Conservation (phyloP, 352 stramenopile species). For the Globisporangium takayamanum region DNA sequence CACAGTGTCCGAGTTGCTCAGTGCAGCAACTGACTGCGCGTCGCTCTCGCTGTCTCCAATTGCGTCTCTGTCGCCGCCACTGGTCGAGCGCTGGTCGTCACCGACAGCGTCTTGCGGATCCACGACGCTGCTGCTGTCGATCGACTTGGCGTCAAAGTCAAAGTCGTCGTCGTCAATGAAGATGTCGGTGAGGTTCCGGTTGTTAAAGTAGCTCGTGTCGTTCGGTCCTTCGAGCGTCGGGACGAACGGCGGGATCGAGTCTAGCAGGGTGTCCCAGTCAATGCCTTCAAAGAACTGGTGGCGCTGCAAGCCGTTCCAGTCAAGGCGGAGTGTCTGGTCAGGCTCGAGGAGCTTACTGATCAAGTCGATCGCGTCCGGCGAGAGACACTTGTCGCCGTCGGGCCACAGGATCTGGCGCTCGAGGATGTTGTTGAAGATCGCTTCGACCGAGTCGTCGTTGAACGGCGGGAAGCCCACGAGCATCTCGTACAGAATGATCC, state of each 20-base stretch:
- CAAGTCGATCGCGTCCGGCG: slow-evolving; percentile 70
- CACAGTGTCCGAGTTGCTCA: slow-evolving; percentile 7
- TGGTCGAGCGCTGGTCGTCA: slow-evolving; percentile 3
- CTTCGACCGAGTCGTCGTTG: slow-evolving; percentile 85
- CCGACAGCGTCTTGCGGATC: slow-evolving; percentile 1
- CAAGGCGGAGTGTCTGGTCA: slow-evolving; percentile 53
- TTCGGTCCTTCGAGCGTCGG: slow-evolving; percentile 79
- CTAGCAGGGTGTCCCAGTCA: slow-evolving; percentile 77
- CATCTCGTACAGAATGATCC: slow-evolving; percentile 91
- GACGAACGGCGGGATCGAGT: slow-evolving; percentile 79
- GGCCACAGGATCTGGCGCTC: slow-evolving; percentile 83
- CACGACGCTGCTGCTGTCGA: slow-evolving; percentile 16
- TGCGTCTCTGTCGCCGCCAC: not conserved
- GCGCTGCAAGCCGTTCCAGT: slow-evolving; percentile 51
- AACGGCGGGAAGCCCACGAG: slow-evolving; percentile 85
- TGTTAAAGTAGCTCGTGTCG: slow-evolving; percentile 90
- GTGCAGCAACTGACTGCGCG: not conserved
- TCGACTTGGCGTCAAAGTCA: slow-evolving; percentile 39
- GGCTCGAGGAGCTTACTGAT: slow-evolving; percentile 76
- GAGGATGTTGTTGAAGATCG: slow-evolving; percentile 85
- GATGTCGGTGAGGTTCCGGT: slow-evolving; percentile 78
- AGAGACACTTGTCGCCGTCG: slow-evolving; percentile 83
- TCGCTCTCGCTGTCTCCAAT: not conserved
- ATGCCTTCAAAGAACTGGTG: slow-evolving; percentile 77
- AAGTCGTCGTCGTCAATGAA: slow-evolving; percentile 84